A percentile compares a stretch with the other conserved stretches of the same genome.
Conservation (phyloP, 2,329 filamentous ascomycete species). For the Xylaria sp. region DNA sequence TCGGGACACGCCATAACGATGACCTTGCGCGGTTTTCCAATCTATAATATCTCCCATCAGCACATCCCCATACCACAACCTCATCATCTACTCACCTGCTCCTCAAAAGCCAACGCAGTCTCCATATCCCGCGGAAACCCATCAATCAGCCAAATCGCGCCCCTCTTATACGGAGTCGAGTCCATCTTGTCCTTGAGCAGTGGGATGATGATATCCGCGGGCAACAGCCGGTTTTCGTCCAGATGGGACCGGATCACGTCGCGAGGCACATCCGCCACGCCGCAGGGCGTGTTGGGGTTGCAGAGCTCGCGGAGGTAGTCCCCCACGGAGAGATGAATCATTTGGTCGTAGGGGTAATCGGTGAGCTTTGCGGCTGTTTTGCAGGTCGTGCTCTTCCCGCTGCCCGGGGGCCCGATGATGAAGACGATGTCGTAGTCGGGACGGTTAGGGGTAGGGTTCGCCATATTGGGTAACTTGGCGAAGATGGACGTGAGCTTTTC, state of each 20-base stretch:
- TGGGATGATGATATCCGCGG: slow-evolving; percentile 14
- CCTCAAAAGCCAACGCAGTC: slow-evolving; percentile 18
- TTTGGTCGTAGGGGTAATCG: background rate
- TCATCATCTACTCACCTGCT: slow-evolving; percentile 10
- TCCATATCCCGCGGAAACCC: slow-evolving; percentile 24
- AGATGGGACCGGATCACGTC: slow-evolving; percentile 11
- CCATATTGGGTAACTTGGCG: slow-evolving; percentile 3
- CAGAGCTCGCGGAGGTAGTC: slow-evolving; percentile 20
- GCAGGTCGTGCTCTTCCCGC: slow-evolving; percentile 24
- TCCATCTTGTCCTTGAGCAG: slow-evolving; percentile 15
- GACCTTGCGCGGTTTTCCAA: slow-evolving; percentile 16
- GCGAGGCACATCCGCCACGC: background rate
- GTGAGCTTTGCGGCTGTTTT: background rate
- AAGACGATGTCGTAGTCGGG: slow-evolving; percentile 12
- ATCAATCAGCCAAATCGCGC: slow-evolving; percentile 18
- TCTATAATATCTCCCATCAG: slow-evolving; percentile 8
- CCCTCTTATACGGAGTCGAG: background rate
- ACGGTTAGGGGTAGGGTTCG: background rate
- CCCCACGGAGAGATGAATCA: slow-evolving; percentile 19
- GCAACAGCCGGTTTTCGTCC: slow-evolving; percentile 13
- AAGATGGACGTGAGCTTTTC: background rate
- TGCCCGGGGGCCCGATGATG: slow-evolving; percentile 22
- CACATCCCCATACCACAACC: background rate
- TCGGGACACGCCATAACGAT: slow-evolving; percentile 14
- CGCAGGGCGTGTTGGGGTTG: background rate